Percentiles rank a stretch among this genome's conserved stretches.
phyloP scores from a whole-genome alignment of 225 moss, liverwort and hornwort genomes.

The Polytrichum formosum region DNA sequence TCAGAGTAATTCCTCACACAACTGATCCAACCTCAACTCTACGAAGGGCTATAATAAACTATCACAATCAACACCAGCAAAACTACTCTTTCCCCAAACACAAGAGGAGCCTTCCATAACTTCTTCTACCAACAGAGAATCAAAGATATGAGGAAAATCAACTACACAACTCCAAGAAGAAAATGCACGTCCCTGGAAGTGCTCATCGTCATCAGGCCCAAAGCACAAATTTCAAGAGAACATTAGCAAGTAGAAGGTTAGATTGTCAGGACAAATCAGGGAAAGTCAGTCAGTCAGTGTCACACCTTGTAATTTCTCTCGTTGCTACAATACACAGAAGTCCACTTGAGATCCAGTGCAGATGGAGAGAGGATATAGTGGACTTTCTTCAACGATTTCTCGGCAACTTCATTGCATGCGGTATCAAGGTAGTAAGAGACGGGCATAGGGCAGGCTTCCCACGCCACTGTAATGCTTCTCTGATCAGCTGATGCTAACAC shows the following conservation, averaged over 20 bases:
- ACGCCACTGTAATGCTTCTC: constrained; percentile 31
- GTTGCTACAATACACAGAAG: constrained; percentile 22
- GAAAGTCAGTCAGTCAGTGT: not conserved
- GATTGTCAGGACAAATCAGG: too few species aligned
- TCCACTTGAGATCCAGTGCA: constrained; percentile 18
- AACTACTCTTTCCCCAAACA: too few species aligned
- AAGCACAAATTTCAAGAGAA: not conserved
- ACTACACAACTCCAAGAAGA: not conserved
- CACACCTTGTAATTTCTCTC: constrained; percentile 33
- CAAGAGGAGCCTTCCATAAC: too few species aligned
- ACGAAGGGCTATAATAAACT: too few species aligned
- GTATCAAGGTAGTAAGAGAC: constrained; percentile 33
- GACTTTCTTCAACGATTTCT: constrained; percentile 8
- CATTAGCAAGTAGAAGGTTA: too few species aligned
- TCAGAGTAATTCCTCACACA: too few species aligned
- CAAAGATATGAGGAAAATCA: too few species aligned
- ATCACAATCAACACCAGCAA: too few species aligned
- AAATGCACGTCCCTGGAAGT: not conserved
- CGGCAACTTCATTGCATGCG: constrained; percentile 20
- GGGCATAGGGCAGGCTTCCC: constrained; percentile 26
- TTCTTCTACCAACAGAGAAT: too few species aligned
- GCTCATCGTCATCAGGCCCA: not conserved
- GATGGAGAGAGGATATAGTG: not conserved
- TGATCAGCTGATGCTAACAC: constrained; percentile 30
- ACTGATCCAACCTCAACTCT: too few species aligned